phyloP scores from a whole-genome alignment of 1,284 basidiomycete genomes.

The Volvariella volvacea region DNA sequence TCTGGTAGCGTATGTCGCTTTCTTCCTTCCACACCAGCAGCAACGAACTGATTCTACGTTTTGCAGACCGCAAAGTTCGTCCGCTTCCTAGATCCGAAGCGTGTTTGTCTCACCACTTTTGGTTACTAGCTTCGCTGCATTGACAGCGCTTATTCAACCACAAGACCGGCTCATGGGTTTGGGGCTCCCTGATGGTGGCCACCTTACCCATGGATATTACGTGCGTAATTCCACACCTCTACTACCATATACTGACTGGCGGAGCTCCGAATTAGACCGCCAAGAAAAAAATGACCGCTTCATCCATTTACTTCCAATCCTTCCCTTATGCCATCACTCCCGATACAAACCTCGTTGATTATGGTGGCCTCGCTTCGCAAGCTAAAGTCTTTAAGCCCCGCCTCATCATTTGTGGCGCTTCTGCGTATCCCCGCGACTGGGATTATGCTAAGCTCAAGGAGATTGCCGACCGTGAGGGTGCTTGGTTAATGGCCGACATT shows the following conservation, averaged over 20 bases:
- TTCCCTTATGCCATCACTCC: conserved; percentile 91
- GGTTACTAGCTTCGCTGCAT: conserved; percentile 83
- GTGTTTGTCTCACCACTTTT: background rate
- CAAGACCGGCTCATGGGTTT: conserved; percentile 99
- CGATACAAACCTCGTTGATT: conserved; percentile 88
- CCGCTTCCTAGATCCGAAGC: conserved; percentile 8
- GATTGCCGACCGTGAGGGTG: conserved; percentile 84
- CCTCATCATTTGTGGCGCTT: conserved; percentile 96
- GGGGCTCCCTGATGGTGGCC: conserved; percentile 96
- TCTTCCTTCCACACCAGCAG: conserved; percentile 2
- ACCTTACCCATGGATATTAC: conserved; percentile 98
- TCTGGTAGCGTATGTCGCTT: conserved; percentile 72
- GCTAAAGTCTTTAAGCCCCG: conserved; percentile 97
- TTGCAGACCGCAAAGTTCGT: conserved; percentile 75
- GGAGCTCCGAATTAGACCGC: conserved; percentile 62
- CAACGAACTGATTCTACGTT: conserved; percentile 10
- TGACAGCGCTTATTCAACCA: conserved; percentile 95
- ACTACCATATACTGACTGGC: conserved; percentile 13
- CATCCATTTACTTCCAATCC: conserved; percentile 99
- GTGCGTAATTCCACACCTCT: conserved; percentile 33
- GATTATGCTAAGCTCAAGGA: conserved; percentile 83
- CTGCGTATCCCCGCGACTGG: conserved; percentile 99
- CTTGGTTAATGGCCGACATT: conserved; percentile 94
- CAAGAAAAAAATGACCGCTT: conserved; percentile 99
- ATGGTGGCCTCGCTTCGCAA: conserved; percentile 76